These are phyloP conservation scores for Malus fusca DNA, from an alignment of 306 rosid species.

Conservation along the genomic window DNA sequence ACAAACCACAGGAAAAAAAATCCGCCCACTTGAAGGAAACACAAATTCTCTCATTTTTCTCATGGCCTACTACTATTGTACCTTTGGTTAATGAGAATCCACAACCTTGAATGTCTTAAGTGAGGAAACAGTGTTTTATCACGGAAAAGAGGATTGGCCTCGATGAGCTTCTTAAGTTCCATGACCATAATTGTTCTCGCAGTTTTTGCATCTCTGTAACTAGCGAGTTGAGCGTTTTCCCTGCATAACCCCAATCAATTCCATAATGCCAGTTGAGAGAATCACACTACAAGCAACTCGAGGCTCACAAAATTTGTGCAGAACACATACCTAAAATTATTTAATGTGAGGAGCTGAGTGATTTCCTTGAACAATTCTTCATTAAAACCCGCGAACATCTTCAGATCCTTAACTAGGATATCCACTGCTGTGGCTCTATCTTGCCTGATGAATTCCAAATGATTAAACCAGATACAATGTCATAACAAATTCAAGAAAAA, in stretches of 20 bases:
- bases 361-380: conserved; percentile 82
- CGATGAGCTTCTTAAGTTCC: conserved; percentile 46
- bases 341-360: conserved; percentile 78
- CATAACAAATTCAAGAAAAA: background rate
- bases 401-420: conserved; percentile 76
- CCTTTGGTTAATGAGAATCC: conserved; percentile 40
- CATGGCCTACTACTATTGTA: background rate
- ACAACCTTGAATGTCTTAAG: no score
- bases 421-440: conserved; percentile 76
- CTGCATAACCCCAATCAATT: conserved; percentile 21
- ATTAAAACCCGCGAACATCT: conserved; percentile 57
- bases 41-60: background rate
- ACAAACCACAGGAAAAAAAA: background rate
- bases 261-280: background rate
- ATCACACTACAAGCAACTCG: background rate
- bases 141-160: conserved; percentile 29
- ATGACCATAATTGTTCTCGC: conserved; percentile 28
- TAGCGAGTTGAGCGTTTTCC: conserved; percentile 26
- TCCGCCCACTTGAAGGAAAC: background rate
- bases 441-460: conserved; percentile 35
- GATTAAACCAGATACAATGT: background rate
- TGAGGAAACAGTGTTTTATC: no score
- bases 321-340: conserved; percentile 58
- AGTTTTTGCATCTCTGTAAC: conserved; percentile 24
- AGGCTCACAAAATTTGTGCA: background rate